Base-by-base conservation (phyloP, 148 eudicot species). In the Talinum fruticosum region DNA sequence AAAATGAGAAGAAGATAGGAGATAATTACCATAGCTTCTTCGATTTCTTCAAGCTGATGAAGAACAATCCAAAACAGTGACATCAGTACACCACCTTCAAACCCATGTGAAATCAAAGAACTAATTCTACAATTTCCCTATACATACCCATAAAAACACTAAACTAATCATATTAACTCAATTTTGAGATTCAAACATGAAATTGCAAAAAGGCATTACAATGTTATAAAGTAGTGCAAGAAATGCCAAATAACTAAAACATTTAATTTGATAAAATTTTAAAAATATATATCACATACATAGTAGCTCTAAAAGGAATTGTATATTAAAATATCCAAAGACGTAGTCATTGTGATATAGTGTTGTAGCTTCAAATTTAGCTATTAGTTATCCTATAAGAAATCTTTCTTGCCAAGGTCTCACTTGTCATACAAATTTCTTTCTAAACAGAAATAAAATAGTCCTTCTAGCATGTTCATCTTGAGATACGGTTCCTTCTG, bases 1-100 rank as follows among this genome's bases (percentile, higher is more conserved):
- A 28, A 24, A 37, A 30, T 38, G 33, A 23, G 49, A 29, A 0
- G 19, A 38, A 54, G 44, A 57, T 61, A 54, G 38, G 47, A 33
- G 28, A 69, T 69, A 29, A 53, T 83, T 87, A 93, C 96, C 96
- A 88, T 88, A 45, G 87, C 85, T 91, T 88, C 88, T 85, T 89
- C 87, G 36, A 88, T 79, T 54, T 87, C 86, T 61, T 85, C 87
- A 71, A 86, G 84, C 79, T 85, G 91, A 77, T 79, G 87, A 79
- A 86, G 61, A 76, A 80, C 83, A 80, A 71, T 78, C 88, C 83
- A 84, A 79, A 93, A 87, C 73, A 82, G 80, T 84, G 92, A 89
- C 88, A 90, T 91, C 82, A 86, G 86, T 78, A 65, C 59, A 54
- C 35, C 32, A 73, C 77, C 78, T 81, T 72, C 85, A 81, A 75